Base-by-base conservation (phyloP, 2,329 filamentous ascomycete genomes). In the Cladobotryum protrusum region DNA sequence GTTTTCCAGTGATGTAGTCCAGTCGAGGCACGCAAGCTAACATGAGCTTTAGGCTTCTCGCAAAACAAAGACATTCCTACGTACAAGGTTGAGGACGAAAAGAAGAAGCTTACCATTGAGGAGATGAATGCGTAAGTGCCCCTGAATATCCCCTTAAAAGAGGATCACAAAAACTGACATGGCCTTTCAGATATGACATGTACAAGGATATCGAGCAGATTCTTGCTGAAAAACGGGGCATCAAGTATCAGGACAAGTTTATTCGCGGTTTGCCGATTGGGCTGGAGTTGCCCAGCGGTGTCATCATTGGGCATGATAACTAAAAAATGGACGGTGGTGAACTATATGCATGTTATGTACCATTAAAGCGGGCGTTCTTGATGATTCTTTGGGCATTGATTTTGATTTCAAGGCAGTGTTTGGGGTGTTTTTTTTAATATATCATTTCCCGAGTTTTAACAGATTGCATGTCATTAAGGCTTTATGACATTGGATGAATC, bases 81-180 rank as follows among this genome's bases (percentile, higher is more conserved):
- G 0, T 86, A 86, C 65, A 81, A 79, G 59, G 82, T 86, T 0
- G 75, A 79, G 54, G 76, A 85, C 46, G 74, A 81, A 57, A 76
- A 71, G 55, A 73, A 78, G 43, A 82, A 83, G 54, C 60, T 86
- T 32, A 86, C 83, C 0, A 85, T 86, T 45, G 81, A 85, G 54
- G 82, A 86, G 62, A 85, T 86, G 81, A 86, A 86, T 52, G 70
- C 72, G 71, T 80, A 68, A 69, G 76, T 72, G 40, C 5, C 1
- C 7, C 12, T 4, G 20, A 0, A 6, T 1, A 1, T 2, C 7
- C 6, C n/a, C 18, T 1, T 17, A 13, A n/a, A 12, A n/a, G 40
- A 41, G 8, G 2, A 29, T 2, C 3, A 43, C 45, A 24, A 52
- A 9, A 32, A 24, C 44, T 40, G 19, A 32, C 48, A 15, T 29